Conservation (phyloP, 2,329 filamentous ascomycete species). For the Monosporascus sp. region DNA sequence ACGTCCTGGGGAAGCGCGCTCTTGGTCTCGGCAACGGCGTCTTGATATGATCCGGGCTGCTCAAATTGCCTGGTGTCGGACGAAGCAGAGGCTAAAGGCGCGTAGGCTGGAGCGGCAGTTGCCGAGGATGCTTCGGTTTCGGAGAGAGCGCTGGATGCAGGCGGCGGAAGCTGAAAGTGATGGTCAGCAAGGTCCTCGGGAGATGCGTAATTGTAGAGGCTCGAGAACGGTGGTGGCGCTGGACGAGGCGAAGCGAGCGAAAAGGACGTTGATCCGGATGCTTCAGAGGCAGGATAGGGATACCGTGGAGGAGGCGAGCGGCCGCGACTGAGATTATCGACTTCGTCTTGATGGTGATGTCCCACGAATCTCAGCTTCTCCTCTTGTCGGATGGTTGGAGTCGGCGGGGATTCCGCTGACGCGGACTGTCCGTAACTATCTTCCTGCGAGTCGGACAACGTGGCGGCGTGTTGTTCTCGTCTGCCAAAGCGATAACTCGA, state of each 20-base stretch:
- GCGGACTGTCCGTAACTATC: conserved; percentile 39
- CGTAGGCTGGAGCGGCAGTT: conserved; percentile 52
- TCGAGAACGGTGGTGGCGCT: conserved; percentile 56
- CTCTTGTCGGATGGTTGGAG: conserved; percentile 13
- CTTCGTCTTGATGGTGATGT: conserved; percentile 27
- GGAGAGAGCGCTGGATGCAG: conserved; percentile 18
- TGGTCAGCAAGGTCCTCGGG: conserved; percentile 25
- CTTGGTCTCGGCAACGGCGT: conserved; percentile 70
- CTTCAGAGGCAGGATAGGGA: conserved; percentile 54
- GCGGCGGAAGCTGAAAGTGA: conserved; percentile 21
- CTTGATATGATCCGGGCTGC: conserved; percentile 37
- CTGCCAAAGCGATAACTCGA: too few relatives aligned
- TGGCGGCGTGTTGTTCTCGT: conserved; percentile 30
- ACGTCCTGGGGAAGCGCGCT: conserved; percentile 76
- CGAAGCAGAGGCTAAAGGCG: conserved; percentile 35
- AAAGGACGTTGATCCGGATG: conserved; percentile 41
- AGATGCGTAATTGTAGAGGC: conserved; percentile 44
- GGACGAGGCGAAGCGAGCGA: conserved; percentile 28
- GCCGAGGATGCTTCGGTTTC: conserved; percentile 31
- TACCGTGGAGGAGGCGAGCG: conserved; percentile 57
- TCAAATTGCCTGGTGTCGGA: conserved; percentile 30
- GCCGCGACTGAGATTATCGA: conserved; percentile 29
- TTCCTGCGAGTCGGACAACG: conserved; percentile 44
- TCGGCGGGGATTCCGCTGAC: conserved; percentile 34
- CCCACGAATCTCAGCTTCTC: conserved; percentile 25